Evolutionary conservation across 129 eudicot genomes (phyloP).

Genomic region (Calendula officinalis): DNA sequence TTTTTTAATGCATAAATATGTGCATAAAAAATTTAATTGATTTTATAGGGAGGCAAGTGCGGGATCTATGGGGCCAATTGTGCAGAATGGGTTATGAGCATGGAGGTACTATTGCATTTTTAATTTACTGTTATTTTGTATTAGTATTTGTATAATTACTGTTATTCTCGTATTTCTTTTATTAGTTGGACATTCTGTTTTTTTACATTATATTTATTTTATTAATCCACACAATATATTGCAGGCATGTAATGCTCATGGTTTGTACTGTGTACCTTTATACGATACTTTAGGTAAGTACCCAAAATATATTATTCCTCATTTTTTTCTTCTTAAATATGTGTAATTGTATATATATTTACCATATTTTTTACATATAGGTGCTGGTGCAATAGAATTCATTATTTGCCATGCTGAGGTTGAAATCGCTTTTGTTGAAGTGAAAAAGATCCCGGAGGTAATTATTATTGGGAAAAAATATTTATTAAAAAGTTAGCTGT

Average conservation of each 20-base stretch:
- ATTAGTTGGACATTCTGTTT: too few relatives aligned
- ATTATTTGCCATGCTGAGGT: slow-evolving; percentile 91
- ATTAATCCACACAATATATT: slow-evolving; percentile 25
- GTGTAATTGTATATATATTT: not conserved
- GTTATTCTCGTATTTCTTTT: too few relatives aligned
- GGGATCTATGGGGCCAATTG: slow-evolving; percentile 94
- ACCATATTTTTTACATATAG: slow-evolving; percentile 37
- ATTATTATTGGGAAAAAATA: not conserved
- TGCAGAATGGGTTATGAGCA: slow-evolving; percentile 89
- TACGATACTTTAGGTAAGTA: slow-evolving; percentile 84
- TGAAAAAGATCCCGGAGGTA: slow-evolving; percentile 84
- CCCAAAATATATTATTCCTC: not conserved
- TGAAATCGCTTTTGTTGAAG: slow-evolving; percentile 77
- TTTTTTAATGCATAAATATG: not conserved
- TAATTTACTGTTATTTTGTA: too few relatives aligned
- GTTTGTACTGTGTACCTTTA: slow-evolving; percentile 80
- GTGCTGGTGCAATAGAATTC: slow-evolving; percentile 93
- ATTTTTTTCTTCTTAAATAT: not conserved
- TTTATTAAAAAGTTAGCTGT: not conserved
- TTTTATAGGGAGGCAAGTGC: slow-evolving; percentile 74
- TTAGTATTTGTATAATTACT: too few relatives aligned
- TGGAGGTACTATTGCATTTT: slow-evolving; percentile 56
- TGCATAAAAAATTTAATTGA: not conserved
- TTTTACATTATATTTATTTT: not conserved
- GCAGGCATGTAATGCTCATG: slow-evolving; percentile 99